phyloP scores from a whole-genome alignment of 2,329 filamentous ascomycete species.

The Penicillium sp. region DNA sequence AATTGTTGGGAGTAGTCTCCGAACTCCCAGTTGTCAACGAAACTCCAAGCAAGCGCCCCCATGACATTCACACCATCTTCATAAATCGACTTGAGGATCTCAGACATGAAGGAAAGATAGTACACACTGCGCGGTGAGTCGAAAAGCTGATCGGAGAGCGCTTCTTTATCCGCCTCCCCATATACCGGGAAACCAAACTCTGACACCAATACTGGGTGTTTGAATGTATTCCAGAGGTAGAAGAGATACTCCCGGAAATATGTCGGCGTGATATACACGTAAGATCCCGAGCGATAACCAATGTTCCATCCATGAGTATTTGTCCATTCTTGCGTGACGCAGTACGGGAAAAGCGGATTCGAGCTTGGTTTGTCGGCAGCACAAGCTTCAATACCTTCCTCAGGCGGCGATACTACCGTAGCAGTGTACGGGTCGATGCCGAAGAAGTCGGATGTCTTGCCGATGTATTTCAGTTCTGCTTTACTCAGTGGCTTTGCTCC shows the following conservation, averaged over 20 bases:
- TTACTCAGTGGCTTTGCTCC: slow-evolving; percentile 47
- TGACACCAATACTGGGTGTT: slow-evolving; percentile 45
- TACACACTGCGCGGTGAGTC: slow-evolving; percentile 54
- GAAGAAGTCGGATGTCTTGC: slow-evolving; percentile 54
- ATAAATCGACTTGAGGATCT: slow-evolving; percentile 54
- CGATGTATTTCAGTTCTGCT: slow-evolving; percentile 49
- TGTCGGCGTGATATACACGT: slow-evolving; percentile 56
- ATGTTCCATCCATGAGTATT: slow-evolving; percentile 56
- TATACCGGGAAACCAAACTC: slow-evolving; percentile 59
- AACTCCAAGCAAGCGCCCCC: slow-evolving; percentile 54
- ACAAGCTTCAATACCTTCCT: slow-evolving; percentile 48
- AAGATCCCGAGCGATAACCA: slow-evolving; percentile 54
- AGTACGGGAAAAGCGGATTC: slow-evolving; percentile 50
- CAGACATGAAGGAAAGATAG: slow-evolving; percentile 53
- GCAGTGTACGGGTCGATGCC: slow-evolving; percentile 59
- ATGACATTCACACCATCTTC: slow-evolving; percentile 55
- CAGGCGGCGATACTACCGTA: slow-evolving; percentile 51
- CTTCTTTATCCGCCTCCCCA: slow-evolving; percentile 43
- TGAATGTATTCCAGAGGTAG: slow-evolving; percentile 60
- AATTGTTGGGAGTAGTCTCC: slow-evolving; percentile 50
- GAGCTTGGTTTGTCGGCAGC: slow-evolving; percentile 41
- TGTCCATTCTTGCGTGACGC: slow-evolving; percentile 48
- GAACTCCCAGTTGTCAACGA: slow-evolving; percentile 56
- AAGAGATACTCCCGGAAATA: slow-evolving; percentile 49
- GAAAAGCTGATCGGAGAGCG: slow-evolving; percentile 50